Evolutionary conservation across 2,329 filamentous ascomycete genomes (phyloP).

Genomic region (Fusarium sp.): DNA sequence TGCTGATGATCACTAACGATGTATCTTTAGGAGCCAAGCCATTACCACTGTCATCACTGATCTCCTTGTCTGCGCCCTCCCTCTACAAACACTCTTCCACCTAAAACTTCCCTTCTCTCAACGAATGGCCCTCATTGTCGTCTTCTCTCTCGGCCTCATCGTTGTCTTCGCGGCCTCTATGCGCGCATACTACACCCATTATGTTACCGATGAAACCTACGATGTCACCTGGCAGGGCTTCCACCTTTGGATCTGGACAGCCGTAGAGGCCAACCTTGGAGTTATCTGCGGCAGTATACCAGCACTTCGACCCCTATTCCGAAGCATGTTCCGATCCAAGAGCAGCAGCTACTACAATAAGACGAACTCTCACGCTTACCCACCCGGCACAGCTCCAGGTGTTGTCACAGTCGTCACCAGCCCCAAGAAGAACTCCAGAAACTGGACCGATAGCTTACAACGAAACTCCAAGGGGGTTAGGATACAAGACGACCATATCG

Average conservation of each 20-base stretch:
- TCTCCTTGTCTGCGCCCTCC: constrained; percentile 49
- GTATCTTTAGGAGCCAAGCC: constrained; percentile 42
- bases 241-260: constrained; percentile 54
- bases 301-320: constrained; percentile 44
- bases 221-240: constrained; percentile 55
- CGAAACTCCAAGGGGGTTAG: constrained; percentile 36
- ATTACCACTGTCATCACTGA: constrained; percentile 47
- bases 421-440: constrained; percentile 19
- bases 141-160: constrained; percentile 51
- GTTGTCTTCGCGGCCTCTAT: constrained; percentile 50
- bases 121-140: constrained; percentile 47
- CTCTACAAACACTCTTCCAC: constrained; percentile 47
- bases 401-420: constrained; percentile 26
- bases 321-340: constrained; percentile 38
- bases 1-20: neutral
- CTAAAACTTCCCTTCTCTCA: constrained; percentile 47
- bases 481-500: constrained; percentile 38
- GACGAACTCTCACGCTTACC: constrained; percentile 29
- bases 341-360: constrained; percentile 38
- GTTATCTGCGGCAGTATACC: constrained; percentile 54
- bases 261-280: constrained; percentile 53
- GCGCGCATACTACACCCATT: constrained; percentile 50
- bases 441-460: constrained; percentile 35
- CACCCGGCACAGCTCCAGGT: constrained; percentile 26
- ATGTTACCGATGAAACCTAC: constrained; percentile 49